Evolutionary conservation across 2,329 filamentous ascomycete genomes (phyloP).

Genomic region (Thelonectria olida): DNA sequence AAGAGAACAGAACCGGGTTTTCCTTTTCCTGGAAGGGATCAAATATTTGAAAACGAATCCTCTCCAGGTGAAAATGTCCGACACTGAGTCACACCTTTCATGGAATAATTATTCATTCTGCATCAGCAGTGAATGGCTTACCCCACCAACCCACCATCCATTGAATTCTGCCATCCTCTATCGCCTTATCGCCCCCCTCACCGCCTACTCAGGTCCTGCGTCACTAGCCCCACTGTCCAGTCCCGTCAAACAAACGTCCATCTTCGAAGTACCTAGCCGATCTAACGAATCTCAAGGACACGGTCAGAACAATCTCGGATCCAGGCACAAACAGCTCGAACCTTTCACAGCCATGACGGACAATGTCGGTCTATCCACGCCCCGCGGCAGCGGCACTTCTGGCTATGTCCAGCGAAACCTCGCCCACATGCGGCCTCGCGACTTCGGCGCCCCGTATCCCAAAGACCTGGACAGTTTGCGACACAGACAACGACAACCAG

Average conservation of each 20-base stretch:
- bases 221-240: conserved; percentile 8
- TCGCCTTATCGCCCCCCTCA: conserved; percentile 22
- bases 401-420: conserved; percentile 98
- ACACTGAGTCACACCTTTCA: conserved; percentile 26
- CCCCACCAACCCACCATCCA: conserved; percentile 32
- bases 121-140: conserved; percentile 10
- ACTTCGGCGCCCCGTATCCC: conserved; percentile 80
- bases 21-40: background rate
- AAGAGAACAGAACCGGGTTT: background rate
- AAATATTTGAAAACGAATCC: background rate
- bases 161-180: conserved; percentile 38
- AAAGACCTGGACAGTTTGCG: conserved; percentile 74
- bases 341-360: conserved; percentile 76
- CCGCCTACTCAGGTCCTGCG: conserved; percentile 33
- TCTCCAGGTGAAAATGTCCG: too few species aligned
- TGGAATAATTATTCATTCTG: conserved; percentile 12
- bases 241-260: conserved; percentile 1
- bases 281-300: background rate
- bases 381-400: conserved; percentile 93
- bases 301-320: conserved; percentile 6
- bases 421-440: conserved; percentile 86
- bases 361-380: conserved; percentile 95
- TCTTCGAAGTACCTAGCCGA: background rate
- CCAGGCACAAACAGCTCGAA: background rate
- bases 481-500: conserved; percentile 84